A percentile compares a stretch with the other conserved stretches of the same genome.
Conservation (phyloP, 2,329 filamentous ascomycete species). For the Paramyrothecium sp. region DNA sequence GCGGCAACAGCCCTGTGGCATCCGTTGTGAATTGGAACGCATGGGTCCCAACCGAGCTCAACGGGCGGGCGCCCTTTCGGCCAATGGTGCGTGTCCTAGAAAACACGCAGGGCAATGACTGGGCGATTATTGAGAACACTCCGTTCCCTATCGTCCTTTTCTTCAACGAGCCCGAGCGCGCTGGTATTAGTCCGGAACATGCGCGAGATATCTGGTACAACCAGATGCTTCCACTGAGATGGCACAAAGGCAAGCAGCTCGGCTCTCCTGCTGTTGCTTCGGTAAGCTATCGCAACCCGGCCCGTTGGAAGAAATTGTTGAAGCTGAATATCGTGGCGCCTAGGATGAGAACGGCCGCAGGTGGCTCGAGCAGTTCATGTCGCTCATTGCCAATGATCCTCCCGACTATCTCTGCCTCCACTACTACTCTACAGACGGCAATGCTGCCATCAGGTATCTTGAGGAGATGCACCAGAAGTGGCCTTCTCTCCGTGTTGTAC, state of each 20-base stretch:
- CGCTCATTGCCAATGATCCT: neutral
- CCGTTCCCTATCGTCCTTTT: neutral
- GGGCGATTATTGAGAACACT: neutral
- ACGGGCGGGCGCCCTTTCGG: neutral
- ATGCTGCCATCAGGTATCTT: neutral
- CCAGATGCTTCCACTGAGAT: neutral
- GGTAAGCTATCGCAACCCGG: neutral
- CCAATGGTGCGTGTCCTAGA: neutral
- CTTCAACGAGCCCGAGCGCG: conserved; percentile 1
- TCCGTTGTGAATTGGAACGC: conserved; percentile 1
- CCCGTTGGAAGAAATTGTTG: neutral
- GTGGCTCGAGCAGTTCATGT: conserved; percentile 1
- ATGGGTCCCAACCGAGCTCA: neutral
- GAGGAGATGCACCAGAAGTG: conserved; percentile 1
- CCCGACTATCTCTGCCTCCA: conserved; percentile 1
- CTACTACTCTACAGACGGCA: conserved; percentile 1
- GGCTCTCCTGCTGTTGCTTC: conserved; percentile 1
- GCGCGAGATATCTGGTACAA: neutral
- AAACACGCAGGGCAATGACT: neutral
- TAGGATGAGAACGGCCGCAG: neutral
- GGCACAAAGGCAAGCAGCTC: neutral
- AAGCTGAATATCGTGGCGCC: neutral
- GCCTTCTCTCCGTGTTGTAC: neutral
- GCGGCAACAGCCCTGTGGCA: neutral
- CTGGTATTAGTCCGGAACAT: neutral